These are phyloP conservation scores for Gentiana macrophylla DNA, from an alignment of 257 asterid genomes.

Conservation along the genomic window DNA sequence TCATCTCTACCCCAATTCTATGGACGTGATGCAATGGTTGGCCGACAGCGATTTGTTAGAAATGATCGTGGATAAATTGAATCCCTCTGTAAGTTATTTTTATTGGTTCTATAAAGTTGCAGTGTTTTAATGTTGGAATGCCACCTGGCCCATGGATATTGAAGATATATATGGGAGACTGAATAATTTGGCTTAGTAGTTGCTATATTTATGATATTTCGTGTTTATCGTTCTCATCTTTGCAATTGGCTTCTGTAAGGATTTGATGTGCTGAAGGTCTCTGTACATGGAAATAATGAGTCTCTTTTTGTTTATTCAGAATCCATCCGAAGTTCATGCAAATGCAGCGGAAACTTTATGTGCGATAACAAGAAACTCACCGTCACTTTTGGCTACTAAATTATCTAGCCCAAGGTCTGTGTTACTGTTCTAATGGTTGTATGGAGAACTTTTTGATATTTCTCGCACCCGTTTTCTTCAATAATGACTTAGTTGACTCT, in stretches of 20 bases:
- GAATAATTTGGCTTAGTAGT: neutral
- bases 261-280: slow-evolving; percentile 11
- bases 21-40: slow-evolving; percentile 95
- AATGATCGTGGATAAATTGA: slow-evolving; percentile 93
- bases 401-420: slow-evolving; percentile 83
- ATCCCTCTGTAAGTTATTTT: slow-evolving; percentile 43
- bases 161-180: neutral
- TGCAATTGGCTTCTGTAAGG: neutral
- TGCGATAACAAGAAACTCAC: slow-evolving; percentile 78
- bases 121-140: neutral
- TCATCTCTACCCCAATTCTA: slow-evolving; percentile 66
- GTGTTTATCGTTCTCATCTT: neutral
- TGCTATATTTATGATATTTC: neutral
- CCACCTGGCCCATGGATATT: neutral
- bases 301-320: slow-evolving; percentile 34
- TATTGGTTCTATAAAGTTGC: neutral
- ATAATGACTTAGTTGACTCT: slow-evolving; percentile 7
- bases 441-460: slow-evolving; percentile 3
- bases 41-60: slow-evolving; percentile 85
- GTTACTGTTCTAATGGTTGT: slow-evolving; percentile 6
- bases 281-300: neutral
- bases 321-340: slow-evolving; percentile 91
- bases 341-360: slow-evolving; percentile 95
- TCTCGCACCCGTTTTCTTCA: slow-evolving; percentile 2
- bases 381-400: slow-evolving; percentile 85